phyloP scores from a whole-genome alignment of 805 yeast genomes.

The Metschnikowia kunwiensis region DNA sequence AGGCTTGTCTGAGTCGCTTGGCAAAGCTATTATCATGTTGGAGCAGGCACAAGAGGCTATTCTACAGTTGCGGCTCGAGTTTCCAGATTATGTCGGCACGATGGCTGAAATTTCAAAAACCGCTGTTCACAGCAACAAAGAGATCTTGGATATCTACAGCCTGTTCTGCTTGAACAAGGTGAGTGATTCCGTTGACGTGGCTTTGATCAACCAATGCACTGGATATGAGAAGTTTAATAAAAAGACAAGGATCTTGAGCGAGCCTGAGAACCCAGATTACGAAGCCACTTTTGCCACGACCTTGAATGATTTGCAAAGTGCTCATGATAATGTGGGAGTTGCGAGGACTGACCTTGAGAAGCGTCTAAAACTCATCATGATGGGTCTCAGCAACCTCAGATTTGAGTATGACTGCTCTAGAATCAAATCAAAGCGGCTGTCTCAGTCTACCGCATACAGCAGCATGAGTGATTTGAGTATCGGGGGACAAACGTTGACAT shows the following conservation, averaged over 20 bases:
- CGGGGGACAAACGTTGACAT: background rate
- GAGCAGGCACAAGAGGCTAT: background rate
- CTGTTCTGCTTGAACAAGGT: background rate
- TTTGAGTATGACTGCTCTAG: background rate
- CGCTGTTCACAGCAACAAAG: background rate
- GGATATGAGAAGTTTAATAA: background rate
- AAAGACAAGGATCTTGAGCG: background rate
- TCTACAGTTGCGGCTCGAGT: background rate
- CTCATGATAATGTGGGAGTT: background rate
- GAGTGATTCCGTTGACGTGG: background rate
- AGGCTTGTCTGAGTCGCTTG: background rate
- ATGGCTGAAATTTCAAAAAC: background rate
- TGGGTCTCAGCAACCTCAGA: background rate
- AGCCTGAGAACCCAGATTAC: background rate
- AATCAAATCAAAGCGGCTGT: background rate
- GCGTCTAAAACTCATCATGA: background rate
- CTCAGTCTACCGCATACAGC: background rate
- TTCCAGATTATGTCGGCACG: background rate
- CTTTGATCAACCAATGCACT: background rate
- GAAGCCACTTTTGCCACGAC: background rate
- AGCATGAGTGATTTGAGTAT: background rate
- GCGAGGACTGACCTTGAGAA: background rate
- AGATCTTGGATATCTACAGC: background rate
- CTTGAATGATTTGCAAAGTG: constrained; percentile 1
- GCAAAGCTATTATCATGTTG: background rate